Conservation (phyloP, 257 asterid species). For the Rauvolfia tetraphylla region DNA sequence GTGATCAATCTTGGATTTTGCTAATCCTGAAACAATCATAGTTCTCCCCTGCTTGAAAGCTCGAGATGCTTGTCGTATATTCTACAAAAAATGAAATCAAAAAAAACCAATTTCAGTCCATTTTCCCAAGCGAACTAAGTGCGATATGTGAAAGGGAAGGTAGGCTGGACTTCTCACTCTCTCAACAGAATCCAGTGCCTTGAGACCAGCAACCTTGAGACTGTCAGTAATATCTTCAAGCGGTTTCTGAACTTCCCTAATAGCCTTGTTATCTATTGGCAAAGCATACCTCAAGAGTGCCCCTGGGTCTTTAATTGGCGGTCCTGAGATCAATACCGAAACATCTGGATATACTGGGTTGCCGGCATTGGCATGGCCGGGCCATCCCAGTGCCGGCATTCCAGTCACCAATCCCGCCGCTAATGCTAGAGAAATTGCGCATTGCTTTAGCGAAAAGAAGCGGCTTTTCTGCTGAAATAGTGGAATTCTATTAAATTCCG, state of each 20-base stretch:
- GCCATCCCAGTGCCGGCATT: constrained; percentile 42
- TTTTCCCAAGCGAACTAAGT: background rate
- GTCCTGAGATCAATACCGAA: constrained; percentile 89
- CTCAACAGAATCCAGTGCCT: constrained; percentile 85
- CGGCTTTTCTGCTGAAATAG: constrained; percentile 47
- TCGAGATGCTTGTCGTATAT: constrained; percentile 79
- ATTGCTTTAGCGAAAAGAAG: constrained; percentile 44
- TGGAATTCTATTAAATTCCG: constrained; percentile 6
- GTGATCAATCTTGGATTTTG: constrained; percentile 73
- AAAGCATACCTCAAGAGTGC: constrained; percentile 84
- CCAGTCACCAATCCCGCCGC: constrained; percentile 65
- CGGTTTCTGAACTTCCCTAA: constrained; percentile 96
- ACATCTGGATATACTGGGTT: constrained; percentile 73
- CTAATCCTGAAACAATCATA: constrained; percentile 75
- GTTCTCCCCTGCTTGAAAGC: constrained; percentile 73
- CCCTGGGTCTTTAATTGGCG: constrained; percentile 97
- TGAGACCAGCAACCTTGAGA: constrained; percentile 75
- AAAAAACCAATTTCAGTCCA: background rate
- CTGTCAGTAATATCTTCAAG: constrained; percentile 96
- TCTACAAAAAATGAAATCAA: constrained; percentile 42
- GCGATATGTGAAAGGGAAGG: constrained; percentile 2
- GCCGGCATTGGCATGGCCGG: constrained; percentile 41
- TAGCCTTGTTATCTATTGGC: constrained; percentile 91
- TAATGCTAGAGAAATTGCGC: constrained; percentile 71
- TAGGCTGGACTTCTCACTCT: constrained; percentile 51